A percentile compares a stretch with the other conserved stretches of the same genome.
phyloP scores from a whole-genome alignment of 495 filamentous ascomycete genomes.

The Penicillium flavigenum region DNA sequence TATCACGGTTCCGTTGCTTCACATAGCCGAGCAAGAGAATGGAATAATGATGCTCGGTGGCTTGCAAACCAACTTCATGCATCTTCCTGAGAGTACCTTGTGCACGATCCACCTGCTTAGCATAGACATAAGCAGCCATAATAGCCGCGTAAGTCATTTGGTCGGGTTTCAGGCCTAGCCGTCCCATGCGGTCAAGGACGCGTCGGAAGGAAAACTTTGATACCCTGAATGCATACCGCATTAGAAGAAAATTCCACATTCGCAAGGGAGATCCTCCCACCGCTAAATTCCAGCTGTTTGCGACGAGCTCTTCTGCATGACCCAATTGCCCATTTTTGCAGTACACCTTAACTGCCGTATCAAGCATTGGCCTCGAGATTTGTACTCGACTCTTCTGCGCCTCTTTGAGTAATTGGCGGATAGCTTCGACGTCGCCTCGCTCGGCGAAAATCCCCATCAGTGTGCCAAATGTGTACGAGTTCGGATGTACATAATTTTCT shows the following conservation, averaged over 20 bases:
- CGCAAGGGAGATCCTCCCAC: conserved; percentile 50
- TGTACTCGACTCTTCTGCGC: conserved; percentile 46
- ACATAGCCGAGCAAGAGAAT: conserved; percentile 69
- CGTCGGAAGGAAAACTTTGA: conserved; percentile 61
- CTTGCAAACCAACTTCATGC: conserved; percentile 56
- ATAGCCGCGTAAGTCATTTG: conserved; percentile 70
- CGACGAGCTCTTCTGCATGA: conserved; percentile 62
- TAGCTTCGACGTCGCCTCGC: conserved; percentile 72
- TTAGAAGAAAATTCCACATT: conserved; percentile 79
- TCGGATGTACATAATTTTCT: conserved; percentile 42
- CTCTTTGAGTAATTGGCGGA: conserved; percentile 59
- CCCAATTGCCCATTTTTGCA: conserved; percentile 59
- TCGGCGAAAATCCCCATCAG: conserved; percentile 68
- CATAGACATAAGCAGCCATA: conserved; percentile 64
- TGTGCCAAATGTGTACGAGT: conserved; percentile 63
- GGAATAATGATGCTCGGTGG: conserved; percentile 71
- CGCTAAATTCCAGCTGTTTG: conserved; percentile 38
- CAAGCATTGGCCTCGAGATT: conserved; percentile 55
- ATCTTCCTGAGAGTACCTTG: conserved; percentile 60
- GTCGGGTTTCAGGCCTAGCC: conserved; percentile 57
- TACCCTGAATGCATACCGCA: conserved; percentile 62
- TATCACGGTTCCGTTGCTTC: conserved; percentile 45
- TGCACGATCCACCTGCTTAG: conserved; percentile 63
- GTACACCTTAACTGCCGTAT: conserved; percentile 65
- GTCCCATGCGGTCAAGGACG: conserved; percentile 62